These are phyloP conservation scores for Rheum nobile DNA, from an alignment of 148 eudicot genomes.

Conservation along the genomic window DNA sequence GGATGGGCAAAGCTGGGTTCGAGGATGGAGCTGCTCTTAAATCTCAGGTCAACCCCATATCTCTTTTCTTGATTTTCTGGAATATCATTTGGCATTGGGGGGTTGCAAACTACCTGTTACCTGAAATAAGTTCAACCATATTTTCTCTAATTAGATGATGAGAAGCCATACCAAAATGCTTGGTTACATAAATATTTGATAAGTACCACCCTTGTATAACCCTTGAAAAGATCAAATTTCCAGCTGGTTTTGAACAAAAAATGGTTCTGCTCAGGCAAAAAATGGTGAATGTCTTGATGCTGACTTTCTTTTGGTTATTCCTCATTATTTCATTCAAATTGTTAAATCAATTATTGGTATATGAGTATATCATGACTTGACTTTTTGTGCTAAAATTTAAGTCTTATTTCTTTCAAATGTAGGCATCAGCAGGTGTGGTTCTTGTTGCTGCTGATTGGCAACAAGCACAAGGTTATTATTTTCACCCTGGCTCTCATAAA, in stretches of 20 bases:
- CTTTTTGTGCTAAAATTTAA: too few species aligned
- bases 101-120: background rate
- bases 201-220: background rate
- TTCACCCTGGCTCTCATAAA: too few species aligned
- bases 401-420: too few species aligned
- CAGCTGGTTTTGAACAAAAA: too few species aligned
- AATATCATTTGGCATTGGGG: background rate
- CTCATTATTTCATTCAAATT: background rate
- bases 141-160: background rate
- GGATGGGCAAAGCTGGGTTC: slow-evolving; percentile 88
- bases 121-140: background rate
- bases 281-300: background rate
- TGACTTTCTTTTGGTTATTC: background rate
- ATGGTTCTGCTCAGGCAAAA: background rate
- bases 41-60: slow-evolving; percentile 49
- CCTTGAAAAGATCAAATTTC: background rate
- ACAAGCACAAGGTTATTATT: too few species aligned
- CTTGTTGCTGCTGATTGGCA: too few species aligned
- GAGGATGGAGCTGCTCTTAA: slow-evolving; percentile 61
- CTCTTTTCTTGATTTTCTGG: background rate
- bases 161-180: too few species aligned
- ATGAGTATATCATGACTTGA: too few species aligned
- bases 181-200: too few species aligned
- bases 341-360: background rate
- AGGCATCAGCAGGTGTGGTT: too few species aligned